Conservation (phyloP, 805 yeast genomes). For the Lipomyces yamadae region DNA sequence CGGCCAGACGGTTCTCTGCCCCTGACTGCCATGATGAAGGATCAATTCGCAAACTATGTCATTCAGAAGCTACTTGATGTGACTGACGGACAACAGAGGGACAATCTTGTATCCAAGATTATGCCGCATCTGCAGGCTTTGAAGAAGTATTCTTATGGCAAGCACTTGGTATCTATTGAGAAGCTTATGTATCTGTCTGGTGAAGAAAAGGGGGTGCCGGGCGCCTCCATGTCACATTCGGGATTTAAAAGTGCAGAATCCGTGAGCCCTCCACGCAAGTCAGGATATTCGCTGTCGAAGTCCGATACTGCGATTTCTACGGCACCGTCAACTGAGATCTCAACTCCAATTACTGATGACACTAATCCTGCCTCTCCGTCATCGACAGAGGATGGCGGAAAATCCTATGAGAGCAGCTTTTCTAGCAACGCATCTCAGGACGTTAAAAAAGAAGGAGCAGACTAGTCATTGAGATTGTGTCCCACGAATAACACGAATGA, state of each 20-base stretch:
- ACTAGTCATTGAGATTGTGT: neutral
- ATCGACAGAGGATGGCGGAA: constrained; percentile 21
- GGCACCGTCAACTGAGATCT: neutral
- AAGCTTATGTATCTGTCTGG: constrained; percentile 32
- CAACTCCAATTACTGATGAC: constrained; percentile 11
- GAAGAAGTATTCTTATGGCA: constrained; percentile 71
- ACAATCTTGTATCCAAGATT: constrained; percentile 70
- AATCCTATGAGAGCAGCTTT: constrained; percentile 16
- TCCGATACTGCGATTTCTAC: constrained; percentile 2
- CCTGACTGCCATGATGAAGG: constrained; percentile 91
- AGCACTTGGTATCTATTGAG: constrained; percentile 54
- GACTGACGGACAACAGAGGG: constrained; percentile 71
- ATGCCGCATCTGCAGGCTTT: constrained; percentile 78
- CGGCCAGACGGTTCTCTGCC: constrained; percentile 47
- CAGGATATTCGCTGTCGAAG: constrained; percentile 1
- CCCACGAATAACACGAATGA: neutral
- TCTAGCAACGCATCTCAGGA: constrained; percentile 16
- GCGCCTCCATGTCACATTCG: constrained; percentile 11
- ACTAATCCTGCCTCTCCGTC: constrained; percentile 23
- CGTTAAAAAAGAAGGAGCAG: neutral
- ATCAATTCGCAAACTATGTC: constrained; percentile 96
- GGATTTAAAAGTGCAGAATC: constrained; percentile 1
- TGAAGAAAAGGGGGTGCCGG: constrained; percentile 16
- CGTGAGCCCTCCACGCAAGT: constrained; percentile 17
- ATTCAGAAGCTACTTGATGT: constrained; percentile 92